These are phyloP conservation scores for Aaosphaeria arxii DNA, from an alignment of 2,329 filamentous ascomycete genomes.

Conservation along the genomic window DNA sequence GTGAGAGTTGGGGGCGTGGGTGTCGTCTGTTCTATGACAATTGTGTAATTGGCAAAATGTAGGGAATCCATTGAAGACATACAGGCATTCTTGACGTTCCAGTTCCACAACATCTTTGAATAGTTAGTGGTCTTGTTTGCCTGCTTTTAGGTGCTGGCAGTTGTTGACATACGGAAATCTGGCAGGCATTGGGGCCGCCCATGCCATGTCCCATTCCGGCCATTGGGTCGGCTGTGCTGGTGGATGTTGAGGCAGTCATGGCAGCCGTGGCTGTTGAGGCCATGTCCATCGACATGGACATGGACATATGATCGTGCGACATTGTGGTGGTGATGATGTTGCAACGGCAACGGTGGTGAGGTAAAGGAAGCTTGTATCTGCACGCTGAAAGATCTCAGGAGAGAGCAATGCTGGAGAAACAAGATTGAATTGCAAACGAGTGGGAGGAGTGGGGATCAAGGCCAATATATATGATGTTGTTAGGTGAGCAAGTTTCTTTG, in stretches of 20 bases:
- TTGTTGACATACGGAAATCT: conserved; percentile 25
- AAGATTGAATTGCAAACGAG: too few species aligned
- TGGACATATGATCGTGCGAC: too few species aligned
- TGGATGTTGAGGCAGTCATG: background rate
- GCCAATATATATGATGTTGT: too few species aligned
- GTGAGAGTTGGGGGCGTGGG: background rate
- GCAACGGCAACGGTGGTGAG: too few species aligned
- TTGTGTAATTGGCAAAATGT: background rate
- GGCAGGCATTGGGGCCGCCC: conserved; percentile 32
- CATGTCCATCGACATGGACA: too few species aligned
- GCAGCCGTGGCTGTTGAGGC: background rate
- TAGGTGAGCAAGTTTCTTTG: too few species aligned
- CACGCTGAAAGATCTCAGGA: too few species aligned
- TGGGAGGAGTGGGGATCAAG: too few species aligned
- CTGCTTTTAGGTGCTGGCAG: background rate
- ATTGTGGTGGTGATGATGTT: too few species aligned
- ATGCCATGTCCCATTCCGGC: conserved; percentile 18
- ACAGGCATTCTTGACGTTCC: conserved; percentile 68
- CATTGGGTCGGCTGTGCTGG: conserved; percentile 13
- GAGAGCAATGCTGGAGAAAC: too few species aligned
- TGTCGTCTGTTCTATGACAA: background rate
- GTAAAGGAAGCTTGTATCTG: too few species aligned
- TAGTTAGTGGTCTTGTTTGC: background rate
- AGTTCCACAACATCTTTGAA: conserved; percentile 74
- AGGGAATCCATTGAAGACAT: conserved; percentile 3